Conservation (phyloP, 495 filamentous ascomycete species). For the Tetracladium setigerum region DNA sequence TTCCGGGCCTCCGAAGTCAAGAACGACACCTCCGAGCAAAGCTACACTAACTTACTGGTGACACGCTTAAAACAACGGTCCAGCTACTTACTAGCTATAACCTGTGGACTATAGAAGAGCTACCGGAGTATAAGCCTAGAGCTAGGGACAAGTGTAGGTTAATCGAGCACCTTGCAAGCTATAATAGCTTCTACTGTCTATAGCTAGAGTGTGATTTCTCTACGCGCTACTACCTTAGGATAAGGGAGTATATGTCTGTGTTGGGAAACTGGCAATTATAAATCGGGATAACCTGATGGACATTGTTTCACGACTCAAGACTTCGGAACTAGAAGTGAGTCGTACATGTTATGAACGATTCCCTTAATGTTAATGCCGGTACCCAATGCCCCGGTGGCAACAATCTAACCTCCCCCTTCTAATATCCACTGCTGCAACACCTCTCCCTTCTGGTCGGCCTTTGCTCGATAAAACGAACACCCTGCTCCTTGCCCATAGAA, state of each 20-base stretch:
- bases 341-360: too few species aligned
- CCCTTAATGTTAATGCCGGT: too few species aligned
- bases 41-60: neutral
- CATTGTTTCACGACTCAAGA: too few species aligned
- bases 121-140: neutral
- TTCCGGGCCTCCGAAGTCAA: neutral
- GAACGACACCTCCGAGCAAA: neutral
- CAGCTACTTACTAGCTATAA: constrained; percentile 1
- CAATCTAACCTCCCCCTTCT: neutral
- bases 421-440: neutral
- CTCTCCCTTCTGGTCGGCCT: neutral
- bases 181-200: neutral
- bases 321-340: too few species aligned
- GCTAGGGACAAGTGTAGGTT: neutral
- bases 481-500: too few species aligned
- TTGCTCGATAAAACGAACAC: neutral
- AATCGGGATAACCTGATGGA: too few species aligned
- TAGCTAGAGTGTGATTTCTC: constrained; percentile 2
- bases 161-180: neutral
- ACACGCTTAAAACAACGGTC: constrained; percentile 1
- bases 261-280: too few species aligned
- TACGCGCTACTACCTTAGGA: constrained; percentile 1
- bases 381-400: too few species aligned
- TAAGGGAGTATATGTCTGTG: neutral
- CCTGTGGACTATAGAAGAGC: neutral